These are phyloP conservation scores for Cenchrus purpureus DNA, from an alignment of 176 grass and related monocot species.

Conservation along the genomic window DNA sequence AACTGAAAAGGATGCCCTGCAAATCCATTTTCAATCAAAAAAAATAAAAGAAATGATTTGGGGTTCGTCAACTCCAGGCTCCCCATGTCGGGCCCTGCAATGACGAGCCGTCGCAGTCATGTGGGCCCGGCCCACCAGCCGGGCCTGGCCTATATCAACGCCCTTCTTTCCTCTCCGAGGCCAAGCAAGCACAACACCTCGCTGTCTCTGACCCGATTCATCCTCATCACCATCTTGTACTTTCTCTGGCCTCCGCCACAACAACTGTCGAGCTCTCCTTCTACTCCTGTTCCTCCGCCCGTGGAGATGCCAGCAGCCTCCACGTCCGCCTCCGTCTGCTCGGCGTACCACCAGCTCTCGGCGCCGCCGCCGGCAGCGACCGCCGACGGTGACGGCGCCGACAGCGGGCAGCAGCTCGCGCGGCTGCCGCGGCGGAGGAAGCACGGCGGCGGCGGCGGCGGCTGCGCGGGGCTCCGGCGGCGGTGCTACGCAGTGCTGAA, in stretches of 20 bases:
- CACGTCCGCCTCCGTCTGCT: slow-evolving; percentile 44
- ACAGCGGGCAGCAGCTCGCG: slow-evolving; percentile 5
- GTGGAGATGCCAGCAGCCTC: slow-evolving; percentile 43
- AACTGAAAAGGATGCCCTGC: too few relatives aligned
- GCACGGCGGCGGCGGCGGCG: slow-evolving; percentile 13
- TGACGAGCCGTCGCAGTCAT: slow-evolving; percentile 2
- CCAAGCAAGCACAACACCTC: background rate
- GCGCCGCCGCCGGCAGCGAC: background rate
- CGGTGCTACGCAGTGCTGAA: slow-evolving; percentile 73
- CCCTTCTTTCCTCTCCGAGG: background rate
- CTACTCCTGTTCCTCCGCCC: background rate
- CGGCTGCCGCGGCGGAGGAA: slow-evolving; percentile 7
- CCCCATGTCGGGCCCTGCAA: slow-evolving; percentile 20
- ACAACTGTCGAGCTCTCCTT: background rate
- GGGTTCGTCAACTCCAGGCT: slow-evolving; percentile 21
- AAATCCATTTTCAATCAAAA: too few relatives aligned
- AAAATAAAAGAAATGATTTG: too few relatives aligned
- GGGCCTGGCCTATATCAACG: slow-evolving; percentile 38
- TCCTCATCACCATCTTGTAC: background rate
- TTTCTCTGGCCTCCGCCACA: background rate
- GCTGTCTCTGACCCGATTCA: background rate
- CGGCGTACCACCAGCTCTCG: slow-evolving; percentile 46
- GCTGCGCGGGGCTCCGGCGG: slow-evolving; percentile 52
- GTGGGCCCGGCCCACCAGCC: background rate
- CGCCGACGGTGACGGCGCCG: background rate